phyloP scores from a whole-genome alignment of 805 yeast species.

The Pichia cabralensis region DNA sequence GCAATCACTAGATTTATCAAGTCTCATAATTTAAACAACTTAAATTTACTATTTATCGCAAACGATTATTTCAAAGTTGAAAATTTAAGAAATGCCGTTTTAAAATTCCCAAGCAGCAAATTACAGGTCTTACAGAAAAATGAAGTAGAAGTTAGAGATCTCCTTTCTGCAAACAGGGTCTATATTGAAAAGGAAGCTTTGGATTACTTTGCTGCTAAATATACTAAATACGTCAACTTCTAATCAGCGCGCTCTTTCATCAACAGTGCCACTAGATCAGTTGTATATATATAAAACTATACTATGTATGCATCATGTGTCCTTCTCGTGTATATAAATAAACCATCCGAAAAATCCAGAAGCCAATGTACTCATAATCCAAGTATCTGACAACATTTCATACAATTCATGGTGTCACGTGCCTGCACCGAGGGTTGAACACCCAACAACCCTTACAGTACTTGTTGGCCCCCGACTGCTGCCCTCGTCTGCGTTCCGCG shows the following conservation, averaged over 20 bases:
- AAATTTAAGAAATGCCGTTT: constrained; percentile 54
- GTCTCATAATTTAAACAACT: constrained; percentile 37
- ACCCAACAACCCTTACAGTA: too few relatives aligned
- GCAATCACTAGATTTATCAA: constrained; percentile 30
- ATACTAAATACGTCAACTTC: constrained; percentile 14
- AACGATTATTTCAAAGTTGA: constrained; percentile 32
- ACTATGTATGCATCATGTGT: too few relatives aligned
- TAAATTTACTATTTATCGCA: constrained; percentile 60
- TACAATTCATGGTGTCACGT: constrained; percentile 3
- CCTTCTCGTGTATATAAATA: too few relatives aligned
- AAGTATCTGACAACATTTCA: too few relatives aligned
- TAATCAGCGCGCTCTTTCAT: too few relatives aligned
- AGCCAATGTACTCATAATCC: too few relatives aligned
- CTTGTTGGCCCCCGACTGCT: too few relatives aligned
- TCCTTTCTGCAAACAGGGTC: constrained; percentile 69
- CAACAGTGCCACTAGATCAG: too few relatives aligned
- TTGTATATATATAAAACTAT: too few relatives aligned
- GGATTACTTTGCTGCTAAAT: constrained; percentile 40
- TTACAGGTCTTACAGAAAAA: constrained; percentile 65
- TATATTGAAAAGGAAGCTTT: constrained; percentile 66
- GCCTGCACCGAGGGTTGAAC: background rate
- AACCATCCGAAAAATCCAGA: too few relatives aligned
- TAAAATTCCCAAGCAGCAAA: constrained; percentile 35
- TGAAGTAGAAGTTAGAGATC: constrained; percentile 72
- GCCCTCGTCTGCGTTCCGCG: too few relatives aligned